Base-by-base conservation (phyloP, 2,329 filamentous ascomycete species). In the Sarocladiaceae sp. region DNA sequence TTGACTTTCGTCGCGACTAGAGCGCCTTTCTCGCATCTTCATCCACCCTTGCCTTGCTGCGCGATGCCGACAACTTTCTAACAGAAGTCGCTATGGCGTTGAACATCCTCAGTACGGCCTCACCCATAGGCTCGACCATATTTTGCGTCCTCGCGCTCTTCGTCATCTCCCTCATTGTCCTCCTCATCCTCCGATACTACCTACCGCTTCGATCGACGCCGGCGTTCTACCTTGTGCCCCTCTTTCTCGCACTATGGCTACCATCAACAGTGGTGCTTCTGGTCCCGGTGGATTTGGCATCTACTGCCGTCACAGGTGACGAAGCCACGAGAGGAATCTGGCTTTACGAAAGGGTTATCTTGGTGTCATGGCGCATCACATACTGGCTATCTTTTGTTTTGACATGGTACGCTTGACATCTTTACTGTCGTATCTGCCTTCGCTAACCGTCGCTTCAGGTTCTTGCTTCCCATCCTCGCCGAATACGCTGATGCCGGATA, bases 331-430 rank as follows among this genome's bases (percentile, higher is more conserved):
- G 83, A 53, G 93, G 90, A 26, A 86, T 98, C 58, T 96, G 90
- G 88, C 76, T 98, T 26, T 85, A 87, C 4, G 74, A 85, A 52
- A 71, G 82, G 41, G 76, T 90, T 21, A 72, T 96, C 40, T 72
- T 94, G 57, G 88, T 96, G 19, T 84, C 85, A 47, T 98, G 93
- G 93, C 80, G 91, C 59, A 91, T 98, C 51, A 84, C 85, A 16
- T 98, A 98, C 67, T 98, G 93, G 93, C 73, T 98, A 45, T 97
- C 91, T 0, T 98, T 98, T 66, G 81, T 83, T 42, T 68, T 98
- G 58, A 97, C 91, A 45, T 98, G 93, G 93, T 91, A 70, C 42
- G 73, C 32, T 18, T 10, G 7, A 33, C 32, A 33, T 18, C 7
- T 7, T 15, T 33, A 6, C 29, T 24, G 21, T n/a, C 5, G 18